Percentiles rank a stretch among this genome's conserved stretches.
Conservation (phyloP, 345 rosid species). For the Eucalyptus cloeziana region DNA sequence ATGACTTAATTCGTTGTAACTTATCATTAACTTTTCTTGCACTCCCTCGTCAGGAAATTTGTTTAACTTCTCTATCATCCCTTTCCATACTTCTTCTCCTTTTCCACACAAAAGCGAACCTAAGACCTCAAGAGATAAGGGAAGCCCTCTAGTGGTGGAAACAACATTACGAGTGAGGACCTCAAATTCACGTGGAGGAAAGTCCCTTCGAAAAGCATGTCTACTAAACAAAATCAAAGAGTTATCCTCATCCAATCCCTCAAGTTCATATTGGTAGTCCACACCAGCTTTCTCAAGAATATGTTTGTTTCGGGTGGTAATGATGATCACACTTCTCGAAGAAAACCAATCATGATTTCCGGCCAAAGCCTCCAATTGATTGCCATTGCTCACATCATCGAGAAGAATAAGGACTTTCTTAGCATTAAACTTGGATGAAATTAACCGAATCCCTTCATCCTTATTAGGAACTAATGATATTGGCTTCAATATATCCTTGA, state of each 20-base stretch:
- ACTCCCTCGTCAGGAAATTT: no score
- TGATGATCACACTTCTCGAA: neutral
- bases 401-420: constrained; percentile 2
- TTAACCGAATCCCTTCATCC: neutral
- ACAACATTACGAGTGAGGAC: neutral
- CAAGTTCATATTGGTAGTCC: neutral
- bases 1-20: no score
- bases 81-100: no score
- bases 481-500: no score
- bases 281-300: neutral
- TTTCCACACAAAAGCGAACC: no score
- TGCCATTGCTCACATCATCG: neutral
- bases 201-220: neutral
- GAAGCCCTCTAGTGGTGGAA: neutral
- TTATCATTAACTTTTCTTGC: no score
- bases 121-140: neutral
- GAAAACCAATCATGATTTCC: neutral
- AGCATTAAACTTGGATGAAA: no score
- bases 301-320: neutral
- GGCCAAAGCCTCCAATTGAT: neutral
- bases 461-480: no score
- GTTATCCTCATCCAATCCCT: neutral
- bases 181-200: neutral
- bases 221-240: neutral
- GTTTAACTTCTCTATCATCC: no score